Evolutionary conservation across 2,329 filamentous ascomycete genomes (phyloP), one percentile per base, ranked within the genome.

Genomic region (Curvularia hawaiiensis): DNA sequence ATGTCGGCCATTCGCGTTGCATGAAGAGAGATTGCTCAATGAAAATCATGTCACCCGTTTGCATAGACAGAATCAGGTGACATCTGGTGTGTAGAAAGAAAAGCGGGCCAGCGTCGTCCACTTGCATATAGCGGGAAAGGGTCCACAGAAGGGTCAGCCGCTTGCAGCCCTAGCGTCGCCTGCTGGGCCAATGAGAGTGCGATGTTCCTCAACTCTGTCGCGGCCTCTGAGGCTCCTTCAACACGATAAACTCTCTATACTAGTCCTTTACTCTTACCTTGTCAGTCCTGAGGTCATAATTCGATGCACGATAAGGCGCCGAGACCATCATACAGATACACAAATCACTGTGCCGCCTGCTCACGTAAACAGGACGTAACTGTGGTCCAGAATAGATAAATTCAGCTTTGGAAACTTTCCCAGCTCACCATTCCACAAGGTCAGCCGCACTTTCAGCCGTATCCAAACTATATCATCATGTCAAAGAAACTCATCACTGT

Each of bases 401-500:
- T 16, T 26, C 28, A 16, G 24, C 4, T 1, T 31, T 28, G 30
- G 7, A 40, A n/a, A 35, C 31, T 40, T 50, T n/a, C 14, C 26
- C 40, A 43, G 24, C 9, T 24, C 24, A 10, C 33, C 3, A 40
- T 4, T 30, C 9, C 12, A 33, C 24, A 9, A 24, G 3, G 7
- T 24, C 28, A 33, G n/a, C 4, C n/a, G 7, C 10, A 18, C 10
- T 20, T 12, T 12, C 44, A 18, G 8, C 28, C 3, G 28, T 14
- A 30, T 33, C 16, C 24, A 40, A 14, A 14, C n/a, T 12, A 22
- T 18, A 8, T 3, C 11, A 48, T 24, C 18, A 54, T 54, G 52
- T 18, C 45, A 1, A 43, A 54, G 12, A 68, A 64, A 30, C 65
- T 54, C 44, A 65, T 69, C 40, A 60, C 58, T 9, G 53, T 69